Percentiles rank a stretch among this genome's conserved stretches.
Conservation (phyloP, 176 grass and related monocot genomes). For the Raddia guianensis region DNA sequence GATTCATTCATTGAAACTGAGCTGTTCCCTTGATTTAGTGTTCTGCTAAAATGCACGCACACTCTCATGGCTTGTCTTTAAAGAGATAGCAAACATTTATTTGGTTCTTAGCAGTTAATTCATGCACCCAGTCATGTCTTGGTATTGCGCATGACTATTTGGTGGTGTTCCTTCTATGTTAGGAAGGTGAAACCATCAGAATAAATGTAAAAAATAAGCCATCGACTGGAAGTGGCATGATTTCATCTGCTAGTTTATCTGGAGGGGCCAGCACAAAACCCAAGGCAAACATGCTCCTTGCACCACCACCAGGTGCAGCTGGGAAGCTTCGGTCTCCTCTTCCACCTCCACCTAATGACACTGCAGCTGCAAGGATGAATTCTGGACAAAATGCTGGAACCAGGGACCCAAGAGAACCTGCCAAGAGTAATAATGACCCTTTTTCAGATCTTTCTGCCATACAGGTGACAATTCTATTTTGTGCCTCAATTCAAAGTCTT, state of each 20-base stretch:
- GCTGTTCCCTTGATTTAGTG: not conserved
- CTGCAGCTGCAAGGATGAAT: slow-evolving; percentile 75
- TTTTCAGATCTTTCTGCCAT: slow-evolving; percentile 93
- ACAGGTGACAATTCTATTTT: slow-evolving; percentile 59
- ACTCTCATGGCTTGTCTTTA: slow-evolving; percentile 19
- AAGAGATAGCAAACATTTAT: slow-evolving; percentile 1
- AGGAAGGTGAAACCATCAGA: slow-evolving; percentile 99
- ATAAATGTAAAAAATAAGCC: slow-evolving; percentile 97
- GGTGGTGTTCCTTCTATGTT: slow-evolving; percentile 23
- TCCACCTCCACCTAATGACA: slow-evolving; percentile 94
- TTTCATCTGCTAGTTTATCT: slow-evolving; percentile 71
- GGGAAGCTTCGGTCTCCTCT: slow-evolving; percentile 87
- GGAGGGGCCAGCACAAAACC: slow-evolving; percentile 59
- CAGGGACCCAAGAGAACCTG: slow-evolving; percentile 47
- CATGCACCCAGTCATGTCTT: not conserved
- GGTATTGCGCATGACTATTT: slow-evolving; percentile 36
- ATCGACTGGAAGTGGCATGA: slow-evolving; percentile 76
- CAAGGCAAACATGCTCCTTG: slow-evolving; percentile 65
- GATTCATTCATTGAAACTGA: not conserved
- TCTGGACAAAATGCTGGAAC: slow-evolving; percentile 52
- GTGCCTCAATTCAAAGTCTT: not conserved
- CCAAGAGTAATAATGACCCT: slow-evolving; percentile 57
- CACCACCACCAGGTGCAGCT: slow-evolving; percentile 68
- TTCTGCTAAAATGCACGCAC: slow-evolving; percentile 14
- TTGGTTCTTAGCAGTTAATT: slow-evolving; percentile 15